Base-by-base conservation (phyloP, 2,329 filamentous ascomycete species). In the Penicillium sp. region DNA sequence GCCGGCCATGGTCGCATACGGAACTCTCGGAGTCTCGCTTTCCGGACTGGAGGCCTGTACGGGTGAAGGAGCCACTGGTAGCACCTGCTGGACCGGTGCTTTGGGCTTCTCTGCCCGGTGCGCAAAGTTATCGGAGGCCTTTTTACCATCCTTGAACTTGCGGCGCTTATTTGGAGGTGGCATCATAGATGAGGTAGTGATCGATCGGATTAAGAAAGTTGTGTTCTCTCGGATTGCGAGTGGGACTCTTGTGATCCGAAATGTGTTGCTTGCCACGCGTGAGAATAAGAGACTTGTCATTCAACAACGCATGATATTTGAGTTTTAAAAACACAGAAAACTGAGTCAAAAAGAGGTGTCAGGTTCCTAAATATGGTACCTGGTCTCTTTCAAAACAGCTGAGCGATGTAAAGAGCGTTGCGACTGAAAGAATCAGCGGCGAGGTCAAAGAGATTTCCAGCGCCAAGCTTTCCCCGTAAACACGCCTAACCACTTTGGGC, bases 1-100 rank as follows among this genome's bases (percentile, higher is more conserved):
- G 13, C 75, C 74, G 60, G 73, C 67, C 75, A 77, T 74, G 19
- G 63, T 63, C 9, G 71, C 56, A 62, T 74, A 76, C 30, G 72
- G 69, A 15, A 41, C 35, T 41, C 35, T 41, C 5, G 35, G 35
- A 15, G 35, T 15, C 13, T 41, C 35, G 35, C 8, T 15, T 41
- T 41, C 35, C 15, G 11, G 35, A 9, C 35, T 41, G 13, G 35
- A 41, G 35, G 35, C 35, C 35, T 41, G 35, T 6, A 41, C 35
- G 35, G 35, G 35, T 13, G 35, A 41, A 41, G 35, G 35, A 41
- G 35, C 35, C 5, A 9, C 35, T 41, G 2, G 11, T 15, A 15
- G 8, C 11, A 41, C 35, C 11, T 41, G 9, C 11, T 41, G 35
- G 11, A 15, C 35, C 3, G 35, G 35, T 11, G 8, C 35, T 5